Conservation (phyloP, 345 rosid genomes). For the Punica granatum region DNA sequence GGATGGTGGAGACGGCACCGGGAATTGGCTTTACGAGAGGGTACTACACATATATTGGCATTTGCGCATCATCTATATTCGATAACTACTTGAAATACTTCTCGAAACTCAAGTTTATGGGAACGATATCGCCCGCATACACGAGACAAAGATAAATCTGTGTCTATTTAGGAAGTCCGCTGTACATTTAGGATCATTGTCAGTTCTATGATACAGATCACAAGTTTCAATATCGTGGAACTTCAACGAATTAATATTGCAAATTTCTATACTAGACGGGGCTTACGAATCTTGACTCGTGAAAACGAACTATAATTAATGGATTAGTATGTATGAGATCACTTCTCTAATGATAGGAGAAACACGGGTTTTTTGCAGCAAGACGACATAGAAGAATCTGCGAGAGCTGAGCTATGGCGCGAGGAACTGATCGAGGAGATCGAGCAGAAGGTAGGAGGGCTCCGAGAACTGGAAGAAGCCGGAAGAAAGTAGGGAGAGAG, state of each 20-base stretch:
- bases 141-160: too few relatives aligned
- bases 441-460: slow-evolving; percentile 79
- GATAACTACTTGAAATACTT: background rate
- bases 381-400: slow-evolving; percentile 81
- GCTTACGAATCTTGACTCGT: too few relatives aligned
- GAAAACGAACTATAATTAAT: too few relatives aligned
- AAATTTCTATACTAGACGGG: too few relatives aligned
- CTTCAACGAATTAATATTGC: too few relatives aligned
- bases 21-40: slow-evolving; percentile 82
- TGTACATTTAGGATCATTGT: too few relatives aligned
- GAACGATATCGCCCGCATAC: background rate
- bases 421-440: slow-evolving; percentile 96
- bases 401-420: slow-evolving; percentile 85
- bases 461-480: slow-evolving; percentile 85
- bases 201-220: too few relatives aligned
- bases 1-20: slow-evolving; percentile 95
- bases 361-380: slow-evolving; percentile 38
- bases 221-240: background rate
- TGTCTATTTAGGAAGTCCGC: too few relatives aligned
- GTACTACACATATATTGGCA: slow-evolving; percentile 24
- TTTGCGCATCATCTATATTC: background rate
- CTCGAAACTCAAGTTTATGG: background rate
- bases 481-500: slow-evolving; percentile 34
- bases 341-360: background rate
- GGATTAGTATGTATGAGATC: background rate